Evolutionary conservation across 257 asterid species (phyloP), one percentile per base, ranked within the genome.

Genomic region (Solanum verrucosum): DNA sequence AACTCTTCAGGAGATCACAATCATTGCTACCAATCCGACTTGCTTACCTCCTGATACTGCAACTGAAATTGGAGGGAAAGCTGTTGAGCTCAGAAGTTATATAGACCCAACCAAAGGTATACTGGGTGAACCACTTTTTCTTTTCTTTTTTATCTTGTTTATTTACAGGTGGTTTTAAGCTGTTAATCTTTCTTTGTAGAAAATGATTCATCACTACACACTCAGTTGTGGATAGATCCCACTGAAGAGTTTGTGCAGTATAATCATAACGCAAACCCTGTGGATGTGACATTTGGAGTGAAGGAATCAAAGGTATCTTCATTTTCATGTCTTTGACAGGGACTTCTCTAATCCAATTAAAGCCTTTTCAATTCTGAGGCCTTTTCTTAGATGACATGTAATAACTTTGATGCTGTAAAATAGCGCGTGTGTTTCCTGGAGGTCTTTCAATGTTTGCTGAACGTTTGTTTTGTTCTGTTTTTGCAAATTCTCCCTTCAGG

Each of bases 161-260:
- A 46, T 33, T 37, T 88, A 67, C 60, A 77, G 84, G 56, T 34
- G 35, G 78, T 85, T 34, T 65, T 87, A 87, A 91, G 42, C 68
- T 60, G 79, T 77, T 25, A 65, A 81, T 59, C 90, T 88, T 87
- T 87, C 4, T 89, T 91, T 91, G 63, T 95, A 97, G 99, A 97
- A 86, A 97, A 92, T 90, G 99, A 96, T 93, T 93, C 98, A 87
- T 94, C 96, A 31, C 93, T 97, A 85, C 95, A 97, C 93, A 97
- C 99, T 85, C 99, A 97, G 94, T 88, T 97, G 89, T 97, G 99
- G 99, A 92, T 97, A 90, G 99, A 97, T 92, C 99, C 99, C 85
- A 87, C 92, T 4, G 99, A 95, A 94, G 99, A 97, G 92, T 96
- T 97, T 93, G 92, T 94, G 91, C 98, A 94, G 92, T 97, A 95